Evolutionary conservation across 2,329 filamentous ascomycete genomes (phyloP), one percentile per base, ranked within the genome.

Genomic region (Thelonectria rubi): DNA sequence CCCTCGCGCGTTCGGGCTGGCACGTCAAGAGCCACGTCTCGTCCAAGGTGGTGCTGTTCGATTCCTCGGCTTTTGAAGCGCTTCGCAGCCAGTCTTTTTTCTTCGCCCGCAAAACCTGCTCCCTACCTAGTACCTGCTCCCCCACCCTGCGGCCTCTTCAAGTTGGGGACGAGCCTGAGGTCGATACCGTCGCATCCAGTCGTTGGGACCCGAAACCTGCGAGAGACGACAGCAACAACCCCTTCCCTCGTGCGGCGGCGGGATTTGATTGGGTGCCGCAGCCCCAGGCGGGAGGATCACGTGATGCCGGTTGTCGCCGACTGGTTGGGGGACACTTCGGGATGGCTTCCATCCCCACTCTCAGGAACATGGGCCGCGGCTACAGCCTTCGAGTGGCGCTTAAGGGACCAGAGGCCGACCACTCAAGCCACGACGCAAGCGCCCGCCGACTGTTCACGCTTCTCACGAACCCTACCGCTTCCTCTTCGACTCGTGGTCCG

Each of bases 351-450:
- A 32, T 32, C 37, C 49, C 30, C 26, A 42, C 37, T 32, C 34
- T 24, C 39, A 39, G 52, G 24, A 30, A 30, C 26, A 30, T 30
- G 26, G 26, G 32, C 40, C 58, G 58, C 58, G 52, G 46, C 37
- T 57, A 61, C 12, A 24, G 21, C 7, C 4, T 7, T 7, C 3
- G 10, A 30, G 49, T 21, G 54, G 64, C 68, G 68, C 55, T 58
- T 69, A 30, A 30, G 5, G 26, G 10, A 64, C 12, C 15, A 5
- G 11, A 3, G 34, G 14, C 40, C 59, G 66, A 65, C 69, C 69
- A 71, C 55, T 71, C 67, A 71, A 54, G 34, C 57, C 58, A 58
- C 62, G 43, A 59, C 63, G 58, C 70, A 71, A 65, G 67, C 69
- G 69, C 69, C 59, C 65, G 49, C 53, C 50, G 15, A 37, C 34